Evolutionary conservation across 345 rosid genomes (phyloP), one percentile per base, ranked within the genome.

Genomic region (Dovyalis caffra): DNA sequence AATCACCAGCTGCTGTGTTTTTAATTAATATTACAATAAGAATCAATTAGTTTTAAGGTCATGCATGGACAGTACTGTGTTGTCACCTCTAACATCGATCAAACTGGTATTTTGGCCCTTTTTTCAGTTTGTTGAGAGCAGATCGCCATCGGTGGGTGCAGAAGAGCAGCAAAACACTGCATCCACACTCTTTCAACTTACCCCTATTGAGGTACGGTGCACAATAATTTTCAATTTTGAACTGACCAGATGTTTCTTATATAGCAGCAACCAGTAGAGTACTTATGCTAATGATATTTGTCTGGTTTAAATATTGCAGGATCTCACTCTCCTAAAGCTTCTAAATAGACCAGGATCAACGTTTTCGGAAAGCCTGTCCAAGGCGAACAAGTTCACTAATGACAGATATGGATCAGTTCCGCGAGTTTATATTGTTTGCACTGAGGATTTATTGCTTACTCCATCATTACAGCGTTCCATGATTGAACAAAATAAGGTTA

Each of bases 391-490:
- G 23, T 25, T 72, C 23, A 60, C 68, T 10, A 26, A 61, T 3
- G 75, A 72, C 53, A 38, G 23, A 37, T 72, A 25, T 38, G 75
- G 75, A n/a, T 37, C 66, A 5, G 75, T 71, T 4, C 35, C 8
- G 0, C 69, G 84, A 51, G 69, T 72, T 2, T 82, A 37, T 56
- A 72, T 88, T 2, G 23, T 83, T 11, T 75, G 84, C 29, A 40
- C 81, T 4, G 78, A 79, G n/a, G 91, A 86, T 45, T 23, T 66
- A 10, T 3, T 16, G 8, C 0, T 84, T 14, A 3, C 6, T 8
- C 64, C 62, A 25, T 78, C 78, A 2, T 29, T 53, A 3, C 87
- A 86, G 43, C 47, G 58, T 4, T 84, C 83, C 82, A 80, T 79
- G 62, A 78, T 84, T 43, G 58, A 38, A 0, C 78, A 79, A 57